Conservation (phyloP, 768 basidiomycete species). For the Mycena latifolia region DNA sequence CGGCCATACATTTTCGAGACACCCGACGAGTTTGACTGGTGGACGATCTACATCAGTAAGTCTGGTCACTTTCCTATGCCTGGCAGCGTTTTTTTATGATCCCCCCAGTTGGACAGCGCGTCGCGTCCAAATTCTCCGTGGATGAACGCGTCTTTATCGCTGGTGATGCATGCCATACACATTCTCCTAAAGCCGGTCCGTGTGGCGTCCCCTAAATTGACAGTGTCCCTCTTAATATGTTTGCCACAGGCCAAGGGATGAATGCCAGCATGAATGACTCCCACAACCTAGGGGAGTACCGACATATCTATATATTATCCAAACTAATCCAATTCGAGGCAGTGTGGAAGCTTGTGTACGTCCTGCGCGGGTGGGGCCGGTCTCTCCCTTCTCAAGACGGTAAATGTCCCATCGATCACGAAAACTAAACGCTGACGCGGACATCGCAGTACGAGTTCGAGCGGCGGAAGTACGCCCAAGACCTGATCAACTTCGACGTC, state of each 20-base stretch:
- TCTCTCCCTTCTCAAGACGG: constrained; percentile 62
- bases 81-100: not conserved
- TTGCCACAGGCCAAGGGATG: constrained; percentile 73
- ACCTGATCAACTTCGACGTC: constrained; percentile 80
- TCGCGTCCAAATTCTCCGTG: constrained; percentile 72
- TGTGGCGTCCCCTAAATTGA: not conserved
- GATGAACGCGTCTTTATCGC: constrained; percentile 81
- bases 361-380: constrained; percentile 67
- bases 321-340: not conserved
- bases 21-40: constrained; percentile 72
- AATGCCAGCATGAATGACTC: constrained; percentile 84
- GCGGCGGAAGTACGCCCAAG: constrained; percentile 75
- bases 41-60: constrained; percentile 79
- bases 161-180: constrained; percentile 81
- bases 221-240: not conserved
- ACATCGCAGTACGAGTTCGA: constrained; percentile 74
- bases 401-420: constrained; percentile 43
- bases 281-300: constrained; percentile 69
- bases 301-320: not conserved
- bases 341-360: constrained; percentile 74
- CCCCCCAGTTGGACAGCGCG: constrained; percentile 75
- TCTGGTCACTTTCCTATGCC: not conserved
- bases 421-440: not conserved
- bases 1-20: constrained; percentile 66
- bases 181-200: constrained; percentile 73